These are phyloP conservation scores for Falciphora oryzae DNA, from an alignment of 2,329 filamentous ascomycete species.

Conservation along the genomic window DNA sequence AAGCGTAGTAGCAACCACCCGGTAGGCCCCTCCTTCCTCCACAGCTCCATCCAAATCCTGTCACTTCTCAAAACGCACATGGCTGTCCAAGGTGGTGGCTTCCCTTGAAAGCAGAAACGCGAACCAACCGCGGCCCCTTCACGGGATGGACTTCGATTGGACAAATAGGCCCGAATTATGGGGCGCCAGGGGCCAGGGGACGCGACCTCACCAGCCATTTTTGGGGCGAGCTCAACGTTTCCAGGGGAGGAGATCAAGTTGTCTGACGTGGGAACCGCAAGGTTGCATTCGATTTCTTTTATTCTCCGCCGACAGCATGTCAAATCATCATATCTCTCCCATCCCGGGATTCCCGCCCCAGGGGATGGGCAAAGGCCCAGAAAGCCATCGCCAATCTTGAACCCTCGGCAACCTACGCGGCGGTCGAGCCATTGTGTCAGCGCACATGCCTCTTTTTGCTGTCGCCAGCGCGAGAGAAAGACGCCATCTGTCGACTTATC, in stretches of 20 bases:
- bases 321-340: background rate
- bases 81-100: no score
- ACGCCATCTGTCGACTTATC: background rate
- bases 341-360: no score
- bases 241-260: background rate
- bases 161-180: background rate
- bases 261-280: background rate
- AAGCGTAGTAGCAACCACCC: no score
- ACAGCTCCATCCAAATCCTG: no score
- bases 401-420: background rate
- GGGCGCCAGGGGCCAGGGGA: background rate
- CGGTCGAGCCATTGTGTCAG: background rate
- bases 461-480: background rate
- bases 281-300: background rate
- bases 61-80: no score
- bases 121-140: background rate
- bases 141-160: background rate
- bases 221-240: background rate
- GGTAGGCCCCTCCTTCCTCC: no score
- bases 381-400: background rate
- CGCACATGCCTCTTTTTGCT: background rate
- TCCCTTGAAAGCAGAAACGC: background rate
- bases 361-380: background rate
- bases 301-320: background rate
- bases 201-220: background rate